Percentiles rank a stretch among this genome's conserved stretches.
Conservation (phyloP, 1,284 basidiomycete genomes). For the Naganishia liquefaciens region DNA sequence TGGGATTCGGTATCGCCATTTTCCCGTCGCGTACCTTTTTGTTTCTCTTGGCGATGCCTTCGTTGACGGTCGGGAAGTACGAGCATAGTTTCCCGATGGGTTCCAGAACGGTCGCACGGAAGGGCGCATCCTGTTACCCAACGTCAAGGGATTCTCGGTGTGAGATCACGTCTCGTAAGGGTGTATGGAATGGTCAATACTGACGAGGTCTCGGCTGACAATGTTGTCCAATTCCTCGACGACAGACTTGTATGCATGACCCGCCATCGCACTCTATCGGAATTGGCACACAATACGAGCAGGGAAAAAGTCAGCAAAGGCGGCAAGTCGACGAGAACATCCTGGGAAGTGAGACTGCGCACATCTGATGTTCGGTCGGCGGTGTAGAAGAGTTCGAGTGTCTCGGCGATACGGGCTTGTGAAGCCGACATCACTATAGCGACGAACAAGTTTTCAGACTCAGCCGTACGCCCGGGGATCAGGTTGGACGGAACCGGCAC, state of each 20-base stretch:
- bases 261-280: slow-evolving; percentile 82
- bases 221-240: slow-evolving; percentile 90
- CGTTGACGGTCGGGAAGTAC: slow-evolving; percentile 92
- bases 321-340: background rate
- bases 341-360: background rate
- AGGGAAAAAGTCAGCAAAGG: background rate
- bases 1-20: no score
- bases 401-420: slow-evolving; percentile 91
- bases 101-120: slow-evolving; percentile 90
- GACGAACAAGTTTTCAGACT: background rate
- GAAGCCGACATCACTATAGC: slow-evolving; percentile 80
- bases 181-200: slow-evolving; percentile 39
- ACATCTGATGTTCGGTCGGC: slow-evolving; percentile 77
- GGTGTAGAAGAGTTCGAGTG: slow-evolving; percentile 89
- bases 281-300: background rate
- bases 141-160: background rate
- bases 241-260: slow-evolving; percentile 91
- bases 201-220: slow-evolving; percentile 79
- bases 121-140: slow-evolving; percentile 75
- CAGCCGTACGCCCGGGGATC: background rate
- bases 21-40: slow-evolving; percentile 80
- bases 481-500: no score
- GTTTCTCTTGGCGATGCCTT: slow-evolving; percentile 89
- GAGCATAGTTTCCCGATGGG: slow-evolving; percentile 93
- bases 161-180: no score